Conservation (phyloP, 352 stramenopile species). For the Phytopythium oedochilum region DNA sequence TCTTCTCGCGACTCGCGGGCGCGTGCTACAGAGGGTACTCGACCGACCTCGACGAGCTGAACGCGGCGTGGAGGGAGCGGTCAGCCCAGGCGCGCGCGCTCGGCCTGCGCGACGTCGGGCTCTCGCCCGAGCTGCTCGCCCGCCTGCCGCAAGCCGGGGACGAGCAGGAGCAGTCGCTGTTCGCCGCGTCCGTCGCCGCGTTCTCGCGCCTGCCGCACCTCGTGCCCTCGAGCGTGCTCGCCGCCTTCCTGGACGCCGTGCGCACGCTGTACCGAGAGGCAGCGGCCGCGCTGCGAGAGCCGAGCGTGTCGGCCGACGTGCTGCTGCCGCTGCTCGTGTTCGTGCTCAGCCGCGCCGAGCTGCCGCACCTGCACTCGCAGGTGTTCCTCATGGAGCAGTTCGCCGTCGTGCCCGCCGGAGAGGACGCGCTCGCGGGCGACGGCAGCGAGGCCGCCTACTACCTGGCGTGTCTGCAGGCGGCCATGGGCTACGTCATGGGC, state of each 20-base stretch:
- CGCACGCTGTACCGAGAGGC: slow-evolving; percentile 68
- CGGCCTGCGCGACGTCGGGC: slow-evolving; percentile 44
- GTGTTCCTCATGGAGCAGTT: slow-evolving; percentile 79
- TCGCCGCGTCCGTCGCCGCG: slow-evolving; percentile 49
- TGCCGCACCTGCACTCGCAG: slow-evolving; percentile 73
- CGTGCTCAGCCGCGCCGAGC: slow-evolving; percentile 57
- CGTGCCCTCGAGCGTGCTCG: slow-evolving; percentile 61
- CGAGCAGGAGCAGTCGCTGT: slow-evolving; percentile 17
- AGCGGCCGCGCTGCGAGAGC: slow-evolving; percentile 32
- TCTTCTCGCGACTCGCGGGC: slow-evolving; percentile 60
- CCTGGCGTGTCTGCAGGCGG: slow-evolving; percentile 69
- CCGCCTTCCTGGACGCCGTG: slow-evolving; percentile 55
- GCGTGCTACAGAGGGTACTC: slow-evolving; percentile 54
- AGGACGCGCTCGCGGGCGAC: slow-evolving; percentile 12
- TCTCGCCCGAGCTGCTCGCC: slow-evolving; percentile 33
- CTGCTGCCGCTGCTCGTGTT: slow-evolving; percentile 73
- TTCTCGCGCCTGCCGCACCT: slow-evolving; percentile 72
- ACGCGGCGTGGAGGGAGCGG: slow-evolving; percentile 58
- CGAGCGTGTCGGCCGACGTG: slow-evolving; percentile 72
- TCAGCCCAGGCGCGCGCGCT: slow-evolving; percentile 33
- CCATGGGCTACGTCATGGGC: slow-evolving; percentile 77
- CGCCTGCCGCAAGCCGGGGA: background rate
- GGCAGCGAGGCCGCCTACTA: slow-evolving; percentile 83
- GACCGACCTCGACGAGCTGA: slow-evolving; percentile 63
- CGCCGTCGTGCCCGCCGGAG: slow-evolving; percentile 23